These are phyloP conservation scores for Nepenthes gracilis DNA, from an alignment of 148 eudicot species.

Conservation along the genomic window DNA sequence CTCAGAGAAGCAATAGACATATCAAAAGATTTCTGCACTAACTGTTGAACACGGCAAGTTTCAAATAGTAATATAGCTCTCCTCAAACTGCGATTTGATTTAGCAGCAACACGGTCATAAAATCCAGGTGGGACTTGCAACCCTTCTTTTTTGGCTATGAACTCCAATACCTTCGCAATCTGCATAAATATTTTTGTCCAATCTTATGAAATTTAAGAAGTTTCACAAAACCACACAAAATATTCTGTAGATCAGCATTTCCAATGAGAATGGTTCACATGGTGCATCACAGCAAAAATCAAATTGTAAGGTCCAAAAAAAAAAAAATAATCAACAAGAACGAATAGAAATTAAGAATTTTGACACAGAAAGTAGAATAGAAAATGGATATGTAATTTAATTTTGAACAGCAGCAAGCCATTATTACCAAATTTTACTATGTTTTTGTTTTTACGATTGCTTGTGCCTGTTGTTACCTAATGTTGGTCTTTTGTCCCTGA, in stretches of 20 bases:
- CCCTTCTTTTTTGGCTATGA: slow-evolving; percentile 77
- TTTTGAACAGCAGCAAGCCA: no score
- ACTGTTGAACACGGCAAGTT: slow-evolving; percentile 95
- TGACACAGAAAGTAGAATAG: no score
- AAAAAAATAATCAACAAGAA: neutral
- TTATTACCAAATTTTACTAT: neutral
- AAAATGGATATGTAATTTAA: no score
- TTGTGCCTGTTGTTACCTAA: slow-evolving; percentile 2
- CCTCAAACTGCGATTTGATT: slow-evolving; percentile 80
- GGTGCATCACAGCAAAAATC: no score
- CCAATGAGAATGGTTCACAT: neutral
- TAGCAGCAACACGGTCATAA: slow-evolving; percentile 72
- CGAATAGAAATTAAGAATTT: neutral
- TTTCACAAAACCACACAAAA: neutral
- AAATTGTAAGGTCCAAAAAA: neutral
- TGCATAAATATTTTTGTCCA: slow-evolving; percentile 18
- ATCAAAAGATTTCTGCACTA: slow-evolving; percentile 9
- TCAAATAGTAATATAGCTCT: slow-evolving; percentile 81
- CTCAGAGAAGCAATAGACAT: neutral
- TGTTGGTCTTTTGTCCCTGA: neutral
- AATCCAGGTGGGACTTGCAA: slow-evolving; percentile 72
- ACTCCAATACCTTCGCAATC: slow-evolving; percentile 83
- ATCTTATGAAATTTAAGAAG: neutral
- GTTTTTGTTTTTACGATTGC: neutral
- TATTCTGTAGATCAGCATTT: neutral